Conservation (phyloP, 306 rosid genomes). For the Cucurbita argyrosperma region DNA sequence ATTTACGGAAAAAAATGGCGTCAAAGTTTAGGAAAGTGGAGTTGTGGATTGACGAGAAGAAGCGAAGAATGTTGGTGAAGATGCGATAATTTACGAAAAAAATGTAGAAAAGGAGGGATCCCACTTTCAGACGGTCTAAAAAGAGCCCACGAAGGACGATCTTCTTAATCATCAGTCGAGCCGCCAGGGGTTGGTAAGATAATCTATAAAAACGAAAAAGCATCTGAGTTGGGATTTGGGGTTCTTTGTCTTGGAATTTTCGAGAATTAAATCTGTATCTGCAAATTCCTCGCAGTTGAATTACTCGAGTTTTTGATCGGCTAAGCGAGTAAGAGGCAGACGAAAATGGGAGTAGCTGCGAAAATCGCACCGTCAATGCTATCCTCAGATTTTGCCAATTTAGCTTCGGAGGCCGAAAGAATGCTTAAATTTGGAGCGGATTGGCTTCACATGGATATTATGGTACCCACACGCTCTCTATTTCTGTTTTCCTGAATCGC, state of each 20-base stretch:
- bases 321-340: not conserved
- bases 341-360: conserved; percentile 39
- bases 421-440: conserved; percentile 78
- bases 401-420: conserved; percentile 80
- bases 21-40: not conserved
- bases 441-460: conserved; percentile 99
- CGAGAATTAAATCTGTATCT: not conserved
- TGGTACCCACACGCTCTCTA: conserved; percentile 27
- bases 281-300: not conserved
- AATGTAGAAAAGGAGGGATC: not conserved
- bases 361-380: conserved; percentile 98
- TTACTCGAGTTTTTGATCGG: not conserved
- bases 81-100: not conserved
- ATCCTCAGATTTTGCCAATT: conserved; percentile 84
- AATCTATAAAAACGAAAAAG: not conserved
- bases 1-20: not conserved
- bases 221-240: not conserved
- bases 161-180: not conserved
- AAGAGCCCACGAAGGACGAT: not conserved
- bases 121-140: not conserved
- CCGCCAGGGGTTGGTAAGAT: conserved; percentile 4
- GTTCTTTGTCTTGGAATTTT: not conserved
- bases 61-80: not conserved
- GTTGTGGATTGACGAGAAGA: not conserved
- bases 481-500: not conserved